Conservation (phyloP, 129 eudicot species). For the Arctium minus region DNA sequence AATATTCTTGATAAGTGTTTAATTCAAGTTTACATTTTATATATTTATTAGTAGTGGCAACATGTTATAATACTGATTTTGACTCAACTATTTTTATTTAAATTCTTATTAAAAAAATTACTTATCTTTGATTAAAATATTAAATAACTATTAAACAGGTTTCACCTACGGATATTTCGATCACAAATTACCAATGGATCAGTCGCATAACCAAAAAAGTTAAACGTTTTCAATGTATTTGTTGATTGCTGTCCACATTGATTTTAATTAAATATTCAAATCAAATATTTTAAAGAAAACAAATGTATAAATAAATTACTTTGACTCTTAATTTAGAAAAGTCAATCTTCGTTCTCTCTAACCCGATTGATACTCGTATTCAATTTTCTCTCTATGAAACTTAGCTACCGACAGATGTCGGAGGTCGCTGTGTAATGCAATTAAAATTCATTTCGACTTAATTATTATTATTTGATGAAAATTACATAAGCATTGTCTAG, state of each 20-base stretch:
- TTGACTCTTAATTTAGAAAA: neutral
- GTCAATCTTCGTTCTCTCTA: neutral
- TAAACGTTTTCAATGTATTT: too few species aligned
- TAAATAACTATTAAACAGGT: neutral
- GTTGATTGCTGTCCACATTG: too few species aligned
- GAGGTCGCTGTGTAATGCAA: neutral
- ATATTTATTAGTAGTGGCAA: too few species aligned
- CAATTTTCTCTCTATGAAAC: neutral
- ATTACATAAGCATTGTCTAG: neutral
- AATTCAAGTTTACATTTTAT: too few species aligned
- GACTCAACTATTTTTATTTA: too few species aligned
- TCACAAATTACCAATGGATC: neutral
- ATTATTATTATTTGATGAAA: neutral
- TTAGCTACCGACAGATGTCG: neutral
- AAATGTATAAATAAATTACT: neutral
- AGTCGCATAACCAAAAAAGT: too few species aligned
- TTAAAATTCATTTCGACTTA: neutral
- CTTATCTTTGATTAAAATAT: neutral
- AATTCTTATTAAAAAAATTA: too few species aligned
- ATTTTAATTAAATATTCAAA: neutral
- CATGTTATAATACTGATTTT: neutral
- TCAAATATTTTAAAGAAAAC: neutral
- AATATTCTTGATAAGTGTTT: neutral
- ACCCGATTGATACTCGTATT: neutral
- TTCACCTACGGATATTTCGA: too few species aligned